These are phyloP conservation scores for Kalanchoe fedtschenkoi DNA, from an alignment of 164 flowering plant species.

Conservation along the genomic window DNA sequence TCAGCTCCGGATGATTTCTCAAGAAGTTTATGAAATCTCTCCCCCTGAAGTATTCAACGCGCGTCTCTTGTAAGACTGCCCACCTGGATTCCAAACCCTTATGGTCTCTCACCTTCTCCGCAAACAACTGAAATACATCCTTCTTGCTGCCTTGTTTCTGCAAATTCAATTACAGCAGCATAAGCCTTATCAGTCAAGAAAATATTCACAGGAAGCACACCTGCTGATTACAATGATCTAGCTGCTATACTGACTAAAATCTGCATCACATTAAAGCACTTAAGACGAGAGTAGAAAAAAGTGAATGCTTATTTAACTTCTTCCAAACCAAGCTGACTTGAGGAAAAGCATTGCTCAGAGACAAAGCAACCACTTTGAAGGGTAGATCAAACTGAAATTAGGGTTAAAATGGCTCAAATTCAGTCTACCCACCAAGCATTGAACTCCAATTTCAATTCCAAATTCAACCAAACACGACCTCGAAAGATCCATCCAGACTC, in stretches of 20 bases:
- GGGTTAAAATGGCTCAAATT: background rate
- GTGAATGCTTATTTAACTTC: no score
- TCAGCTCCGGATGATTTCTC: slow-evolving; percentile 65
- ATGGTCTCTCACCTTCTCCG: slow-evolving; percentile 95
- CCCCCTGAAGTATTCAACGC: slow-evolving; percentile 93
- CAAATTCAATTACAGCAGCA: background rate
- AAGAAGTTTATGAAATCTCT: slow-evolving; percentile 78
- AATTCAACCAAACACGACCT: background rate
- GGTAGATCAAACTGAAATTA: background rate
- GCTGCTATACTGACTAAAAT: no score
- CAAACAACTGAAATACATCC: slow-evolving; percentile 82
- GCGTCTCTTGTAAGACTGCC: slow-evolving; percentile 95
- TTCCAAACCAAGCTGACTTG: background rate
- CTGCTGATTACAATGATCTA: no score
- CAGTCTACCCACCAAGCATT: background rate
- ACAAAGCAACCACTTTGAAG: background rate
- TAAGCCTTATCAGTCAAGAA: background rate
- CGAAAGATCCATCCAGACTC: background rate
- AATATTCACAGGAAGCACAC: no score
- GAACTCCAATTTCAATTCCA: no score
- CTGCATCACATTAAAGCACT: no score
- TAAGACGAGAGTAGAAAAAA: no score
- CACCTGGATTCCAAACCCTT: slow-evolving; percentile 83
- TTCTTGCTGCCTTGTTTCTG: slow-evolving; percentile 74
- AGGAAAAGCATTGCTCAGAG: background rate